Evolutionary conservation across 371 early-diverging fungal genomes (phyloP).

Genomic region (Smittium mucronatum): DNA sequence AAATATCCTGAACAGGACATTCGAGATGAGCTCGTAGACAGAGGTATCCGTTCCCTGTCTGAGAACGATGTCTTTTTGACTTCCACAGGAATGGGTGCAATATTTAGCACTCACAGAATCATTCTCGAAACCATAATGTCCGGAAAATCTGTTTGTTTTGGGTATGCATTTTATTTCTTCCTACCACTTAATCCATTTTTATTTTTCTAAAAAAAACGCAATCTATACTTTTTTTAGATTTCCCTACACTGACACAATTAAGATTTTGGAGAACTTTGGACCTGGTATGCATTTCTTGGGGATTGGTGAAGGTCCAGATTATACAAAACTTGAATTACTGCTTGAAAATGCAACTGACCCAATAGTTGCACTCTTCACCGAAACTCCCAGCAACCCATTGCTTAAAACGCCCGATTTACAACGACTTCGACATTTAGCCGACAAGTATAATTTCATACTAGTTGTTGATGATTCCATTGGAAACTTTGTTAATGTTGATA

Average conservation of each 20-base stretch:
- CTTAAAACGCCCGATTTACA: conserved; percentile 65
- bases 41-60: conserved; percentile 38
- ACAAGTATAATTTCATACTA: conserved; percentile 57
- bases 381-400: conserved; percentile 89
- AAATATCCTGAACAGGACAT: conserved; percentile 24
- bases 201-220: no score
- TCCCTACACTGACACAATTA: conserved; percentile 88
- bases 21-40: conserved; percentile 19
- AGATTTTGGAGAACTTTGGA: conserved; percentile 87
- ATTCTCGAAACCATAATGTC: conserved; percentile 37
- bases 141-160: conserved; percentile 75
- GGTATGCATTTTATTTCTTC: conserved; percentile 34
- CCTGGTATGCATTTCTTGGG: conserved; percentile 77
- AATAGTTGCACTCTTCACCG: conserved; percentile 71
- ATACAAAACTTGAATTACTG: conserved; percentile 51
- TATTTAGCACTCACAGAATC: conserved; percentile 66
- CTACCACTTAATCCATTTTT: no score
- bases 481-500: conserved; percentile 73
- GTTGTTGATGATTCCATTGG: conserved; percentile 92
- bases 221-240: no score
- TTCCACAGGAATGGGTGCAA: conserved; percentile 86
- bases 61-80: conserved; percentile 75
- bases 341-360: conserved; percentile 40
- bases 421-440: conserved; percentile 58
- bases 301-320: conserved; percentile 54